Base-by-base conservation (phyloP, 1,284 basidiomycete genomes). In the Papiliotrema terrestris region DNA sequence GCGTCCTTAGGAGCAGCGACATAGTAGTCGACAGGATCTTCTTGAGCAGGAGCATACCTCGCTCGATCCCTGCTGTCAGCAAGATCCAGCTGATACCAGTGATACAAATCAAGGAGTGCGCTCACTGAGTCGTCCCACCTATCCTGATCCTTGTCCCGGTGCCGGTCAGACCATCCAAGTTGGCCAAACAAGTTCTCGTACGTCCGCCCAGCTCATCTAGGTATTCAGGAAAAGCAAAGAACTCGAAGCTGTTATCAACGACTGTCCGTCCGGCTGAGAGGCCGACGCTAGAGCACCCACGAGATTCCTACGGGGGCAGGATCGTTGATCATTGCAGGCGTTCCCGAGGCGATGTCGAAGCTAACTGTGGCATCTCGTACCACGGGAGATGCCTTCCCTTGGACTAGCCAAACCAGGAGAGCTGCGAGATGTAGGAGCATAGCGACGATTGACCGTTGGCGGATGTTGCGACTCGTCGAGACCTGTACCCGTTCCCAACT, bases 61-160 rank as follows among this genome's bases (percentile, higher is more conserved):
- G 39, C 39, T 17, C 39, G 39, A 41, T 41, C 39, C 39, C 39
- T 41, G 39, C 17, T 20, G 15, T 41, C 17, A 41, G 66, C 1
- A 77, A 59, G 55, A 78, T 68, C 57, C 76, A 80, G 11, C 76
- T 79, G 14, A 78, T 78, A 15, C 79, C 74, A 54, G 80, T 78
- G 52, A 78, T 79, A 4, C 45, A 5, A 46, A n/a, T 5, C 9
- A 19, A 46, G 2, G 25, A 49, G 20, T 19, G 32, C 6, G 63
- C 76, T 51, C 35, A 79, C 78, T 80, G 79, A 1, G 79, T 80
- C 2, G 79, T 80, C 1, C 79, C 79, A 6, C 78, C 79, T 46
- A 80, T 80, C 17, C 78, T 71, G 35, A 79, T 59, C 2, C 78
- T 75, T 32, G 78, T 78, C 22, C 67, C 66, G 2, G 73, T 65